Base-by-base conservation (phyloP, 1,284 basidiomycete species). In the Sporisorium graminicola region DNA sequence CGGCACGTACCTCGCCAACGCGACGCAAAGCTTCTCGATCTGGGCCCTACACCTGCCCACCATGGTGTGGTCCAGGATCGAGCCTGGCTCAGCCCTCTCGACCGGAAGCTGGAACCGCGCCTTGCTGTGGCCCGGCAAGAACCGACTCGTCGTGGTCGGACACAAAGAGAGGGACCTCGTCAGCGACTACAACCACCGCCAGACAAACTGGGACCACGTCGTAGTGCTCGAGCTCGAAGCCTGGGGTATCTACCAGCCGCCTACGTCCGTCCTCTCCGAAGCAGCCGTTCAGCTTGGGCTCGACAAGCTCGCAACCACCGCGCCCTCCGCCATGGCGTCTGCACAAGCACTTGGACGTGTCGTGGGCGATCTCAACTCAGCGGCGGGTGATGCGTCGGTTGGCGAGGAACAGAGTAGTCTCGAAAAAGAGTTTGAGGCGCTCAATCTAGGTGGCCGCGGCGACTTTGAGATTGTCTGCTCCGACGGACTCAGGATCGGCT, bases 381-480 rank as follows among this genome's bases (percentile, higher is more conserved):
- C 59, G 0, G 47, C 58, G 3, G 26, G 51, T 1, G 52, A 14
- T 22, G 42, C 59, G 20, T 40, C 50, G 5, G 18, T 54, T 1
- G n/a, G 43, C 8, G 63, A 50, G 0, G 40, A 40, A 1, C 53
- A 60, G 31, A 51, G 16, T 55, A 50, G 29, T 22, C 44, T 49
- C 26, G 65, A 60, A 7, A 33, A 54, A 49, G 31, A 51, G 33
- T 40, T 66, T 20, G 56, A 63, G n/a, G 16, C 51, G 6, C 55
- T 66, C 47, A 50, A 47, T 16, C 61, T 82, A 24, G 80, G 79
- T 13, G 69, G 78, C 24, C 69, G 80, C 20, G 80, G 82, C 6
- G 95, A 98, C 86, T 98, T 97, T 81, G 93, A 95, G 83, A 88
- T 98, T 62, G 87, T 97, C 18, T 94, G 93, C 83, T 93, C 95